Evolutionary conservation across 192 early-diverging fungal genomes (phyloP), one percentile per base, ranked within the genome.

Genomic region (Lobulomyces angularis): DNA sequence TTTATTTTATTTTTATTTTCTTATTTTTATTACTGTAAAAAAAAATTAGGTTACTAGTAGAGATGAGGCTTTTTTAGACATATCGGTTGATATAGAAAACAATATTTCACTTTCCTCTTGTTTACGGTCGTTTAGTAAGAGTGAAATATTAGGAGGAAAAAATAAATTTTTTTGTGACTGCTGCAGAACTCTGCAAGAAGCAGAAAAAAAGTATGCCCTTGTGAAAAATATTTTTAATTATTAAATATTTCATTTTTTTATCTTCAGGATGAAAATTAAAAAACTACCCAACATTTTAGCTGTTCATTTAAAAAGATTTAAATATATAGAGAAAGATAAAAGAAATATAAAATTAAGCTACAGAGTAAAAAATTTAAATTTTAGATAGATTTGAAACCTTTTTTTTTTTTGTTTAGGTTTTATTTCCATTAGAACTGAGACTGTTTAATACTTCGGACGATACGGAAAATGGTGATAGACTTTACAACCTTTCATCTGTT

Each of bases 111-210:
- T 98, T n/a, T 84, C 85, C 9, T 80, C 77, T 27, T 98, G 95
- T 55, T 64, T 98, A n/a, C 65, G 86, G 16, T 83, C 86, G 60
- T 98, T 97, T 65, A 90, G 89, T n/a, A 84, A 79, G 6, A 83
- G 84, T 31, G 95, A 98, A 61, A 84, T 85, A 35, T 59, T 98
- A 16, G 87, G 90, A 52, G 82, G 91, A 46, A 88, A 92, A 56
- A 83, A 98, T 69, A 98, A 98, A 63, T 98, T 91, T 53, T 92
- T 85, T 63, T 98, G 95, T 55, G 92, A 97, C 61, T 74, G 64
- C 19, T 98, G 95, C 51, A 77, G 74, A 47, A 85, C 88, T 5
- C 62, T 97, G 39, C 95, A 98, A 57, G 95, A 98, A 51, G 95
- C 95, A 20, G 90, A 98, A 60, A 83, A 86, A 46, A 75, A 75